Percentiles rank a stretch among this genome's conserved stretches.
phyloP scores from a whole-genome alignment of 306 rosid genomes.

The Senna tora region DNA sequence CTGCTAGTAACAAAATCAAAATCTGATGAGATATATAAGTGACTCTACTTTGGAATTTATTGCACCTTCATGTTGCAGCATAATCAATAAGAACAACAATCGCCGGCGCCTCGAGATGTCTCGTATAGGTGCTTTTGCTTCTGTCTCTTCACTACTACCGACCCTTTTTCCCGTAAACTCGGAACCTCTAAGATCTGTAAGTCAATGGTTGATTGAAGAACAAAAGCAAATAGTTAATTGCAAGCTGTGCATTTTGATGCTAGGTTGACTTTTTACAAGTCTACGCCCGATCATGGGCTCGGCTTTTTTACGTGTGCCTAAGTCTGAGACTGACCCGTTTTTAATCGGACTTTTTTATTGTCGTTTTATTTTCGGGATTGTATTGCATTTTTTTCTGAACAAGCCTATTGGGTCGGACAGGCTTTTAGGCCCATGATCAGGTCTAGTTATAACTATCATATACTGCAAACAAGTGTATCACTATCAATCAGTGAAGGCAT shows the following conservation, averaged over 20 bases:
- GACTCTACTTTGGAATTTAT: conserved; percentile 21
- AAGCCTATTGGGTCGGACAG: too few species aligned
- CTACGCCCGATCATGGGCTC: too few species aligned
- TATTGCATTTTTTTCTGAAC: too few species aligned
- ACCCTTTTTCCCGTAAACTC: conserved; percentile 71
- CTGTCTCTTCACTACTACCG: conserved; percentile 62
- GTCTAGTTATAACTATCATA: background rate
- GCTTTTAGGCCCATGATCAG: too few species aligned
- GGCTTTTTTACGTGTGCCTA: too few species aligned
- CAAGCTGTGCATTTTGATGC: conserved; percentile 8
- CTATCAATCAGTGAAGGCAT: too few species aligned
- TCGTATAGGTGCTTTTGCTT: conserved; percentile 49
- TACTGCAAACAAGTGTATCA: background rate
- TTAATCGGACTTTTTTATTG: too few species aligned
- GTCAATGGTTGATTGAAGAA: conserved; percentile 24
- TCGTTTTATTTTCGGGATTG: too few species aligned
- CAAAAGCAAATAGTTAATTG: conserved; percentile 13
- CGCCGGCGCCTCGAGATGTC: conserved; percentile 42
- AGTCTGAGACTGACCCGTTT: too few species aligned
- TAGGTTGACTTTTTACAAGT: too few species aligned
- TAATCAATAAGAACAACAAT: conserved; percentile 58
- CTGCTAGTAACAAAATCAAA: conserved; percentile 31
- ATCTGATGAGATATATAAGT: conserved; percentile 9
- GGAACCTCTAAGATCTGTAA: conserved; percentile 78
- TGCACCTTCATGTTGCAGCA: conserved; percentile 22